Evolutionary conservation across 352 stramenopile genomes (phyloP).

Genomic region (Aphanomyces invadans): DNA sequence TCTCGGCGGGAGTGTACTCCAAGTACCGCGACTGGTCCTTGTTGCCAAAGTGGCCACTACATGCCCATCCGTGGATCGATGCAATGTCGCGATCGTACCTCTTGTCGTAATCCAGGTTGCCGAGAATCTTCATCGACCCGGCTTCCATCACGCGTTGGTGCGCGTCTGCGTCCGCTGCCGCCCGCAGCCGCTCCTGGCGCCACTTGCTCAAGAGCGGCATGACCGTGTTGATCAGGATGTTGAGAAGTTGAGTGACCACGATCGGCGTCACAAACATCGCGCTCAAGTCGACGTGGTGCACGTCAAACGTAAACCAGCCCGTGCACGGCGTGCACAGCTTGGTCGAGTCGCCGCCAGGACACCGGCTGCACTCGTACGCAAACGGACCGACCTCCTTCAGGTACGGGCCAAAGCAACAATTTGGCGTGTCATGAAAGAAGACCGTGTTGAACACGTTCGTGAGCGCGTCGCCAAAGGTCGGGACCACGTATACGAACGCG

Average conservation of each 20-base stretch:
- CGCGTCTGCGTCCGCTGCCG: slow-evolving; percentile 45
- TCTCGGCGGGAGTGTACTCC: slow-evolving; percentile 22
- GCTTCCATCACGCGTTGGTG: slow-evolving; percentile 61
- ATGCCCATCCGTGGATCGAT: no score
- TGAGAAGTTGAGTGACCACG: slow-evolving; percentile 73
- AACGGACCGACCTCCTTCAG: slow-evolving; percentile 59
- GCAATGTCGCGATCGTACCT: no score
- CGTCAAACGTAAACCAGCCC: slow-evolving; percentile 78
- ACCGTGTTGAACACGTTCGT: slow-evolving; percentile 79
- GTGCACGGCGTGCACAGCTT: slow-evolving; percentile 61
- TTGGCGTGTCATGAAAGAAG: slow-evolving; percentile 74
- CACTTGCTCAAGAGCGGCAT: slow-evolving; percentile 59
- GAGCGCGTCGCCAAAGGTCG: slow-evolving; percentile 69
- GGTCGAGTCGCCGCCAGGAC: slow-evolving; percentile 44
- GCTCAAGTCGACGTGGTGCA: slow-evolving; percentile 71
- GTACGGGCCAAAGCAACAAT: slow-evolving; percentile 84
- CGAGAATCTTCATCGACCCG: slow-evolving; percentile 75
- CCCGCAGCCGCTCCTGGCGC: slow-evolving; percentile 50
- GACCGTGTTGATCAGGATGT: slow-evolving; percentile 63
- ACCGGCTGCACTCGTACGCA: slow-evolving; percentile 21
- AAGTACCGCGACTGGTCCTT: slow-evolving; percentile 23
- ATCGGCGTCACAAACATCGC: slow-evolving; percentile 84
- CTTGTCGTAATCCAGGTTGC: slow-evolving; percentile 67
- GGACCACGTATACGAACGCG: slow-evolving; percentile 83
- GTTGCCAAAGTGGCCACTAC: slow-evolving; percentile 18